Percentiles rank a stretch among this genome's conserved stretches.
Evolutionary conservation across 805 yeast species (phyloP).

Genomic region (Sungouiozyma intestinalis): DNA sequence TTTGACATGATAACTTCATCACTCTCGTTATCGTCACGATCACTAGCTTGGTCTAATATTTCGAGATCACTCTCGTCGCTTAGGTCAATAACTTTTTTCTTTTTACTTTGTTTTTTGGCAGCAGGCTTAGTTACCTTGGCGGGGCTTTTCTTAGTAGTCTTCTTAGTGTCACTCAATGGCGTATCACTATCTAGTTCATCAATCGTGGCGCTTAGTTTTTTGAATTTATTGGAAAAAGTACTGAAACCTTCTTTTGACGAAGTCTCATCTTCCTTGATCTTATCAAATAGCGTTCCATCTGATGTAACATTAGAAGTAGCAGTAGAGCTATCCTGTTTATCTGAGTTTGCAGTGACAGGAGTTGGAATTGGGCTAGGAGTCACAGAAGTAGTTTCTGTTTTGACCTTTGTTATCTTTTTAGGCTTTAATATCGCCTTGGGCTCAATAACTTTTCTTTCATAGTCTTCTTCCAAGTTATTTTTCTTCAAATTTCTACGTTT

Average conservation of each 20-base stretch:
- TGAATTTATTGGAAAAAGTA: conserved; percentile 25
- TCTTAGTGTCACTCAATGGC: conserved; percentile 1
- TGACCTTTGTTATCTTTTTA: conserved; percentile 17
- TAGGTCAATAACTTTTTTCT: conserved; percentile 8
- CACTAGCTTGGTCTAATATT: conserved; percentile 4
- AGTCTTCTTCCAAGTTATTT: conserved; percentile 20
- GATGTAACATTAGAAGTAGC: background rate
- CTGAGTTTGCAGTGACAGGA: conserved; percentile 1
- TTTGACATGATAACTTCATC: conserved; percentile 10
- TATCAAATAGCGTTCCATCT: conserved; percentile 14
- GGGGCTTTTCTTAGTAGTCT: conserved; percentile 1
- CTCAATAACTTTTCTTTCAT: conserved; percentile 20
- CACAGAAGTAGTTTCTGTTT: conserved; percentile 13
- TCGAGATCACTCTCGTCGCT: conserved; percentile 20
- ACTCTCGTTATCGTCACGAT: conserved; percentile 10
- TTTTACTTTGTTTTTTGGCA: conserved; percentile 1
- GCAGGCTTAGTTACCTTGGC: background rate
- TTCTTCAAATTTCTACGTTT: conserved; percentile 13
- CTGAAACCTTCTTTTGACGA: conserved; percentile 14
- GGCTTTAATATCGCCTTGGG: conserved; percentile 19
- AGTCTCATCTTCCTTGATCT: conserved; percentile 8
- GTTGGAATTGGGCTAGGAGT: conserved; percentile 3
- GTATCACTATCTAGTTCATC: conserved; percentile 9
- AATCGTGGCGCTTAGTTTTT: conserved; percentile 23
- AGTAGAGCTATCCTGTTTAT: background rate